Evolutionary conservation across 2,329 filamentous ascomycete species (phyloP).

Genomic region (Colletotrichum orchidophilum): DNA sequence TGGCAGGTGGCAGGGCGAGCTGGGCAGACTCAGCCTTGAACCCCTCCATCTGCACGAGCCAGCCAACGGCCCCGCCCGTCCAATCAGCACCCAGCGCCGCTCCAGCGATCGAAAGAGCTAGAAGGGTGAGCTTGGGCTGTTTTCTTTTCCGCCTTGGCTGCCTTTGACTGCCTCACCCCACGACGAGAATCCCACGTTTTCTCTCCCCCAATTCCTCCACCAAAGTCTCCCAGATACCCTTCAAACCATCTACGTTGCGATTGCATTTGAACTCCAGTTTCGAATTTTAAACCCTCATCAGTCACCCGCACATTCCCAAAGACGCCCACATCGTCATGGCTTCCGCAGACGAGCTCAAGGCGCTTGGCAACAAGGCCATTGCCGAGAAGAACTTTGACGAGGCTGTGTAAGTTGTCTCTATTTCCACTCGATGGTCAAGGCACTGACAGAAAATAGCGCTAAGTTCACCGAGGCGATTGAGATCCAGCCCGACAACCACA

Average conservation of each 20-base stretch:
- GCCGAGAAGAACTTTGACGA: constrained; percentile 96
- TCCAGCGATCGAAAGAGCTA: constrained; percentile 54
- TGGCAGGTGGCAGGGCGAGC: not conserved
- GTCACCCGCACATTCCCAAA: not conserved
- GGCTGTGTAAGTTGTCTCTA: constrained; percentile 77
- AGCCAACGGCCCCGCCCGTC: constrained; percentile 38
- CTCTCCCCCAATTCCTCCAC: constrained; percentile 14
- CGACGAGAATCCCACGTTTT: not conserved
- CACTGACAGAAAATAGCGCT: constrained; percentile 64
- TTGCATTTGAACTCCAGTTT: constrained; percentile 7
- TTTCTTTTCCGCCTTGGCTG: constrained; percentile 27
- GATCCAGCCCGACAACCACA: constrained; percentile 88
- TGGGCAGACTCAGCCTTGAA: constrained; percentile 24
- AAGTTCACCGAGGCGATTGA: constrained; percentile 96
- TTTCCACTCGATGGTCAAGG: no score
- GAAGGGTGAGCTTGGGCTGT: constrained; percentile 45
- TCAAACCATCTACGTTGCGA: constrained; percentile 15
- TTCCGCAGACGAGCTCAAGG: constrained; percentile 85
- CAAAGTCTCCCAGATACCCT: constrained; percentile 35
- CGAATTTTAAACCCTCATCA: not conserved
- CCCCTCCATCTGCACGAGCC: constrained; percentile 31
- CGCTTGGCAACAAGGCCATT: constrained; percentile 98
- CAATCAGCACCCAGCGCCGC: constrained; percentile 41
- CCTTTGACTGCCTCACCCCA: constrained; percentile 14
- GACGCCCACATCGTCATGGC: constrained; percentile 52